A percentile compares a stretch with the other conserved stretches of the same genome.
These are phyloP conservation scores for Aspergillus hiratsukae DNA, from an alignment of 2,329 filamentous ascomycete species.

Conservation along the genomic window DNA sequence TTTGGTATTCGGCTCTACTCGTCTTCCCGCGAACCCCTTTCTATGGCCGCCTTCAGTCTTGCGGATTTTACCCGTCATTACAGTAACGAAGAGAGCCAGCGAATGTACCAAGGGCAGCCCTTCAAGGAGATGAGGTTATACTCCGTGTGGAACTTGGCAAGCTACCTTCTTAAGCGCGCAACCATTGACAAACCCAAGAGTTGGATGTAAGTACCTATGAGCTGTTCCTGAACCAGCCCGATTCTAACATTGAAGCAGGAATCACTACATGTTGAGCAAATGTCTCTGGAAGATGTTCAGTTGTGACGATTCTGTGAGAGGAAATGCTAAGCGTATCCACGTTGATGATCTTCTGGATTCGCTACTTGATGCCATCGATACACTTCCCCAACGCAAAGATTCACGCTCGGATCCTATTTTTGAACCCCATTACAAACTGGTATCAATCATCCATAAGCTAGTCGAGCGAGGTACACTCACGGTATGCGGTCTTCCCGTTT, in stretches of 20 bases:
- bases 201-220: constrained; percentile 53
- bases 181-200: constrained; percentile 55
- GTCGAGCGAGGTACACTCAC: constrained; percentile 51
- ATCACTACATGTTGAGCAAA: constrained; percentile 66
- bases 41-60: constrained; percentile 62
- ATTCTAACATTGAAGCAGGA: constrained; percentile 38
- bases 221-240: background rate
- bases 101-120: constrained; percentile 55
- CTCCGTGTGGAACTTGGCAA: constrained; percentile 62
- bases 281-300: constrained; percentile 68
- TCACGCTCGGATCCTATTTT: constrained; percentile 68
- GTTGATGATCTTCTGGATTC: constrained; percentile 52
- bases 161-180: constrained; percentile 56
- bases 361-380: constrained; percentile 57
- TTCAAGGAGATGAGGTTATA: constrained; percentile 57
- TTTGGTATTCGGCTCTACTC: constrained; percentile 66
- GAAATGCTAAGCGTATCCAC: constrained; percentile 31
- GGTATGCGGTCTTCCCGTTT: constrained; percentile 28
- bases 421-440: constrained; percentile 89
- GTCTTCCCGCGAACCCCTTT: constrained; percentile 63
- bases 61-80: constrained; percentile 59
- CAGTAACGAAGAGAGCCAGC: constrained; percentile 49
- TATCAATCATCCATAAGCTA: constrained; percentile 77
- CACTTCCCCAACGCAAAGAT: constrained; percentile 57
- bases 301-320: constrained; percentile 39